Base-by-base conservation (phyloP, 2,329 filamentous ascomycete genomes). In the Phyllosticta paracitricarpa region DNA sequence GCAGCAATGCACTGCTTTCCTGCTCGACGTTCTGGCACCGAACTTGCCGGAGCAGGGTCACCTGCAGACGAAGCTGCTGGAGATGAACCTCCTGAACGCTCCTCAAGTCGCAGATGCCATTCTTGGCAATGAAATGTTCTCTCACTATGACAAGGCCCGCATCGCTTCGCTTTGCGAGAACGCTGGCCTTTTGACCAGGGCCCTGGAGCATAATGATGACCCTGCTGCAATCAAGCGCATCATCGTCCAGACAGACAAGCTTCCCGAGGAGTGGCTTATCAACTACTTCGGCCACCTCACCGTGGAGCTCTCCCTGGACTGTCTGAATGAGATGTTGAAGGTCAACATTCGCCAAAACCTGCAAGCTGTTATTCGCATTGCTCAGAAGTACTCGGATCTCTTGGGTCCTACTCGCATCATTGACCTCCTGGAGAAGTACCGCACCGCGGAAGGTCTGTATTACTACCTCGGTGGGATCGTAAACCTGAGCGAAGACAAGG, bases 391-490 rank as follows among this genome's bases (percentile, higher is more conserved):
- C 78, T 97, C 93, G 0, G 95, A 99, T 71, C 84, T 97, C 8
- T 84, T 99, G 28, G 93, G 92, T 8, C 81, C 94, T n/a, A 87
- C 85, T 62, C 86, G 86, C 59, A 82, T 99, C 66, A 96, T 99
- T 65, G 91, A 96, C 67, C 83, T 99, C 6, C 88, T 99, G 58
- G 94, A 99, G 79, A 97, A 96, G 80, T 96, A 97, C 79, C 92
- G 94, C 76, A 97, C 94, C 40, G 87, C 91, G 3, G 94, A 99
- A 76, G 94, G 94, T 73, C 85, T 99, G 4, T 99, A 94, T 83
- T 97, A 96, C 80, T 99, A 97, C 78, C 85, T 99, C 17, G 94
- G 94, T 64, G 96, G 92, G 73, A 95, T 99, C 68, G 93, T 99
- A 76, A 99, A 99, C 74, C 81, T 99, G 56, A 96, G 90, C 62